phyloP scores from a whole-genome alignment of 2,329 filamentous ascomycete genomes.

The Graphiopsis chlorocephala region DNA sequence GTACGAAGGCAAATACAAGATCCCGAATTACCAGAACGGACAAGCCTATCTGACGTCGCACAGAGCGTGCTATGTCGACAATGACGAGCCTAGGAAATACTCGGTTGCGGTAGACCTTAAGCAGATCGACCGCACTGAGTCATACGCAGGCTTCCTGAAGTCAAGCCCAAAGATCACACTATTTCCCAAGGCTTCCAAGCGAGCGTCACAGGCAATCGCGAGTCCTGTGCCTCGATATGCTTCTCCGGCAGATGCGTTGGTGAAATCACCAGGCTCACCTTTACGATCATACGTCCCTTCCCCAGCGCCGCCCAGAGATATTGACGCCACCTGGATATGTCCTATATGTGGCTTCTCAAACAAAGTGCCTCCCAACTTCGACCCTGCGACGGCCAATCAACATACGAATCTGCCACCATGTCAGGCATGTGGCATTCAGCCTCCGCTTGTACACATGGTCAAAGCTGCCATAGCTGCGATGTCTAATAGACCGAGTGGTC shows the following conservation, averaged over 20 bases:
- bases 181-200: conserved; percentile 74
- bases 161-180: conserved; percentile 92
- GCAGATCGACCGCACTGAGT: conserved; percentile 85
- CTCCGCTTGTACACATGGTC: conserved; percentile 73
- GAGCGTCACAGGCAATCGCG: conserved; percentile 45
- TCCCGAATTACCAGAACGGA: conserved; percentile 89
- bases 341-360: conserved; percentile 96
- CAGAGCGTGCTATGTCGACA: conserved; percentile 91
- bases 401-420: conserved; percentile 83
- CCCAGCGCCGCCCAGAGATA: conserved; percentile 46
- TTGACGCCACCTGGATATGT: conserved; percentile 84
- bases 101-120: conserved; percentile 85
- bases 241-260: conserved; percentile 39
- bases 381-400: conserved; percentile 74
- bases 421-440: conserved; percentile 90
- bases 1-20: conserved; percentile 97
- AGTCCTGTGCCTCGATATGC: conserved; percentile 48
- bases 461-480: conserved; percentile 82
- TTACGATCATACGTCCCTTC: conserved; percentile 44
- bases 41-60: conserved; percentile 96
- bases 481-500: conserved; percentile 49
- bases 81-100: conserved; percentile 76
- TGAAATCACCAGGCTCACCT: conserved; percentile 50
- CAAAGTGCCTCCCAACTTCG: conserved; percentile 88
- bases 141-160: conserved; percentile 90